Percentiles rank a stretch among this genome's conserved stretches.
Evolutionary conservation across 331 rosid species (phyloP).

Genomic region (Quercus phellos): DNA sequence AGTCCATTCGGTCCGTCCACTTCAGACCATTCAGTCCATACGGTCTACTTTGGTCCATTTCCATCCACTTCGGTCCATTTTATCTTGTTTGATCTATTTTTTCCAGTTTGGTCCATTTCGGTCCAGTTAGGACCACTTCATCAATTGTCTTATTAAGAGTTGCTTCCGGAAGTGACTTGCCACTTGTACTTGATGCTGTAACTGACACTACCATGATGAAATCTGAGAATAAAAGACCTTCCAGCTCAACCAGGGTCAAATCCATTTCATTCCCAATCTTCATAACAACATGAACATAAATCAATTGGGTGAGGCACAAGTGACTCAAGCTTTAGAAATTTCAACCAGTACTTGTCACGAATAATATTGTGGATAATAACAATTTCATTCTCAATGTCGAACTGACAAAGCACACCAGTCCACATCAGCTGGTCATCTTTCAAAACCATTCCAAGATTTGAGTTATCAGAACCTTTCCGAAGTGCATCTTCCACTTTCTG

Average conservation of each 20-base stretch:
- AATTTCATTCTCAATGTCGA: constrained; percentile 84
- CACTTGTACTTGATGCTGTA: constrained; percentile 87
- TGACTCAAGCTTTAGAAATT: constrained; percentile 89
- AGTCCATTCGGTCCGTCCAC: too few species aligned
- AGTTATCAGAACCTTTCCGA: constrained; percentile 46
- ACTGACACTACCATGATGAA: constrained; percentile 90
- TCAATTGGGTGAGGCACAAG: constrained; percentile 80
- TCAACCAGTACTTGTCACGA: constrained; percentile 77
- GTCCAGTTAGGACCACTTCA: background rate
- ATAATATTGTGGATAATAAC: constrained; percentile 75
- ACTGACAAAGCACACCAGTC: constrained; percentile 83
- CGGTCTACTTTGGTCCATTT: too few species aligned
- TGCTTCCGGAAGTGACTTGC: constrained; percentile 87
- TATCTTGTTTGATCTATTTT: too few species aligned
- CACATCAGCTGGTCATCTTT: constrained; percentile 92
- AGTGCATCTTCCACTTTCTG: constrained; percentile 93
- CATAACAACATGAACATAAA: constrained; percentile 85
- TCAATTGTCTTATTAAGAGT: constrained; percentile 65
- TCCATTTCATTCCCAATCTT: constrained; percentile 95
- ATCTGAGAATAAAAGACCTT: constrained; percentile 85
- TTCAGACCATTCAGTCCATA: too few species aligned
- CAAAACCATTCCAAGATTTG: constrained; percentile 48
- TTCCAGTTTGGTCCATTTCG: too few species aligned
- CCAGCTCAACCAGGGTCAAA: constrained; percentile 78
- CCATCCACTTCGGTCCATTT: too few species aligned